Evolutionary conservation across 495 filamentous ascomycete species (phyloP).

Genomic region (Penicillium lividum): DNA sequence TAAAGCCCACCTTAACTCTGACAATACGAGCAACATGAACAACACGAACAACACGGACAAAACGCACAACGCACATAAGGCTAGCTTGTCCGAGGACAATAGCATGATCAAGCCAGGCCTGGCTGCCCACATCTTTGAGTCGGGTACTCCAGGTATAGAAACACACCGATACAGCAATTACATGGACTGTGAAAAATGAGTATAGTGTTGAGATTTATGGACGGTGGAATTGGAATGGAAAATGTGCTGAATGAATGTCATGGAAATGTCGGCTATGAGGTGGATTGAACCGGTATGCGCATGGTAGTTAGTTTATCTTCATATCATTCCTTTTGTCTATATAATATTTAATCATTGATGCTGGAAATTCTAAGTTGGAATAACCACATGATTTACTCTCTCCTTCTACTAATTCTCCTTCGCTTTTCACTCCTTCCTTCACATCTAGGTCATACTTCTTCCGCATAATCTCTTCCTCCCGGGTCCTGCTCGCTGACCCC

Average conservation of each 20-base stretch:
- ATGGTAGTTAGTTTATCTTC: not conserved
- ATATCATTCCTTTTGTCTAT: not conserved
- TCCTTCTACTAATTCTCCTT: no score
- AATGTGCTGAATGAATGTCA: not conserved
- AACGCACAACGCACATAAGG: conserved; percentile 8
- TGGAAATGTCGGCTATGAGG: not conserved
- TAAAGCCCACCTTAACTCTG: conserved; percentile 12
- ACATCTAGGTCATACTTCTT: no score
- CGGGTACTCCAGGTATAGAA: conserved; percentile 15
- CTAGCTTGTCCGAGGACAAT: conserved; percentile 1
- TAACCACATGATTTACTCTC: no score
- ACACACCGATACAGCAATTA: conserved; percentile 18
- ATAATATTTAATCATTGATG: no score
- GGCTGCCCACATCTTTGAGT: conserved; percentile 9
- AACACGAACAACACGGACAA: conserved; percentile 6
- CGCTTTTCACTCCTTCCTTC: no score
- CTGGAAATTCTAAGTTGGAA: no score
- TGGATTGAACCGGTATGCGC: not conserved
- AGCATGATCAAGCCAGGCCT: conserved; percentile 15
- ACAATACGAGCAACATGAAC: conserved; percentile 5
- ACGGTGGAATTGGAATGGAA: not conserved
- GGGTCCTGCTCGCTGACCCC: no score
- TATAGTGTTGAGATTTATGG: not conserved
- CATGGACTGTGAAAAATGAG: conserved; percentile 2
- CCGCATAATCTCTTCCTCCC: no score